phyloP scores from a whole-genome alignment of 2,329 filamentous ascomycete species.

The Teratosphaeria zuluensis region DNA sequence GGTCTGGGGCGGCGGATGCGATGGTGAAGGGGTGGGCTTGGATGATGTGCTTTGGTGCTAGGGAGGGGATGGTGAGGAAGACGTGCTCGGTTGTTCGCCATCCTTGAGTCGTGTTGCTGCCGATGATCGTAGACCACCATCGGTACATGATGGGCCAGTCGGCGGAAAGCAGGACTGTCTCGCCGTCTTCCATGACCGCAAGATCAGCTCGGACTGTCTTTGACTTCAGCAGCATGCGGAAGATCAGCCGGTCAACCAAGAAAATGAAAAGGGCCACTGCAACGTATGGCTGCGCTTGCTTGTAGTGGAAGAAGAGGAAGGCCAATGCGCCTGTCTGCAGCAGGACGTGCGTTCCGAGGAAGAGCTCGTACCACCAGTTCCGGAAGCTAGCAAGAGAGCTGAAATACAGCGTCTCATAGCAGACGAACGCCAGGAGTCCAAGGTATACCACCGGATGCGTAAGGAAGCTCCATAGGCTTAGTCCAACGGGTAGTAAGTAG shows the following conservation, averaged over 20 bases:
- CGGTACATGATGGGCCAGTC: slow-evolving; percentile 29
- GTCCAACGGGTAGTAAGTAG: slow-evolving; percentile 35
- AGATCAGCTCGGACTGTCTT: slow-evolving; percentile 41
- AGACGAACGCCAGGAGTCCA: slow-evolving; percentile 46
- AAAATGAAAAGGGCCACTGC: slow-evolving; percentile 46
- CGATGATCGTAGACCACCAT: slow-evolving; percentile 7
- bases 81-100: slow-evolving; percentile 56
- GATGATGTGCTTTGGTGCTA: slow-evolving; percentile 43
- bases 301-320: slow-evolving; percentile 53
- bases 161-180: slow-evolving; percentile 45
- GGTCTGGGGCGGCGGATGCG: slow-evolving; percentile 45
- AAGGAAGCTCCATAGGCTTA: slow-evolving; percentile 41
- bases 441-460: slow-evolving; percentile 43
- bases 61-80: slow-evolving; percentile 49
- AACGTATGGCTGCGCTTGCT: slow-evolving; percentile 44
- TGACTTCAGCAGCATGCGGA: slow-evolving; percentile 46
- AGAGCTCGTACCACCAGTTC: slow-evolving; percentile 53
- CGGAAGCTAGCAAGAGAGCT: slow-evolving; percentile 53
- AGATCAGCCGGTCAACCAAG: slow-evolving; percentile 47
- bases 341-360: slow-evolving; percentile 49
- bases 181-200: slow-evolving; percentile 45
- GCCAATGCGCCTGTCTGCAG: slow-evolving; percentile 47
- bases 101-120: slow-evolving; percentile 29
- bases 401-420: slow-evolving; percentile 53
- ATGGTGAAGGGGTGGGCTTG: slow-evolving; percentile 61